These are phyloP conservation scores for Halenospora varia DNA, from an alignment of 495 filamentous ascomycete species.

Conservation along the genomic window DNA sequence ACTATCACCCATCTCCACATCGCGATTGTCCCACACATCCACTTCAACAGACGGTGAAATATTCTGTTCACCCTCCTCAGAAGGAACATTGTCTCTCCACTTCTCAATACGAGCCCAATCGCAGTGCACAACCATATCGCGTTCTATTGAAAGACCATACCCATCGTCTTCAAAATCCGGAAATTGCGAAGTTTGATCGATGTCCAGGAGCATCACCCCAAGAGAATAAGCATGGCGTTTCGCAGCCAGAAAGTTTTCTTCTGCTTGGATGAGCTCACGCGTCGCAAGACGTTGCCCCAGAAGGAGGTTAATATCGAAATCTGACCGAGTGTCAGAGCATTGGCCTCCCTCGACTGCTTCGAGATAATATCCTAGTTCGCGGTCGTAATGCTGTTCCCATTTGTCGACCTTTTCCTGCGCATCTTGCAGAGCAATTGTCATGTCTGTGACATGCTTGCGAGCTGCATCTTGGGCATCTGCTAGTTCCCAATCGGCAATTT, in stretches of 20 bases:
- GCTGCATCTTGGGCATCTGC: background rate
- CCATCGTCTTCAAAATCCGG: background rate
- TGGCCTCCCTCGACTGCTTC: background rate
- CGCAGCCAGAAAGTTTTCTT: background rate
- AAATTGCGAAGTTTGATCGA: background rate
- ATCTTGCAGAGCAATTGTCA: background rate
- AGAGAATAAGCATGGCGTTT: background rate
- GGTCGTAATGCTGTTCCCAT: background rate
- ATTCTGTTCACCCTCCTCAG: background rate
- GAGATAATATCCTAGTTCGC: background rate
- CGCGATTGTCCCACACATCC: too few species aligned
- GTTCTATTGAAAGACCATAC: background rate
- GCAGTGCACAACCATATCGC: background rate
- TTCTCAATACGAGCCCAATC: background rate
- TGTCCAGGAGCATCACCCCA: background rate
- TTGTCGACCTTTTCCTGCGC: background rate
- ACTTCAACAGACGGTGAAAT: background rate
- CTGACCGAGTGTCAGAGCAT: background rate
- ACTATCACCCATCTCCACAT: too few species aligned
- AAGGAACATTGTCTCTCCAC: background rate
- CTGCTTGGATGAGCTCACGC: background rate
- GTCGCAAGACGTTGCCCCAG: background rate
- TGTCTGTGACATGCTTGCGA: background rate
- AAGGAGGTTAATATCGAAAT: background rate
- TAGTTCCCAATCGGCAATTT: background rate